Conservation (phyloP, 2,329 filamentous ascomycete species). For the Zymoseptoria crescenta region DNA sequence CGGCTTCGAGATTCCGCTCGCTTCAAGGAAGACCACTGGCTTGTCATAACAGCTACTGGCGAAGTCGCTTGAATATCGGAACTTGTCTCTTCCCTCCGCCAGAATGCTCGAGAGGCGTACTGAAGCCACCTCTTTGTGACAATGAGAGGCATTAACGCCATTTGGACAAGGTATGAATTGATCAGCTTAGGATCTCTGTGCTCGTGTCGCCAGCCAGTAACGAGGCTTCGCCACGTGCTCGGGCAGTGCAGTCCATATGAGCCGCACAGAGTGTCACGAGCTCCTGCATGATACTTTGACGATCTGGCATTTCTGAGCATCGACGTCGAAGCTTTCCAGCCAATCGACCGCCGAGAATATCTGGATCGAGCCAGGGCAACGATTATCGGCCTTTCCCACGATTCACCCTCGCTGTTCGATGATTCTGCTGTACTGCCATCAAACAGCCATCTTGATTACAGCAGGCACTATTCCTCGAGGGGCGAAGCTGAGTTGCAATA, state of each 20-base stretch:
- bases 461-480: background rate
- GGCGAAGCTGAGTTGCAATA: background rate
- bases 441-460: background rate
- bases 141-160: background rate
- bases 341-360: background rate
- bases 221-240: background rate
- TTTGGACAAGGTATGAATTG: background rate
- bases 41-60: background rate
- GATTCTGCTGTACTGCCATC: background rate
- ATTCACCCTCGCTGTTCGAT: background rate
- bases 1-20: background rate
- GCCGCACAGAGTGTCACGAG: background rate
- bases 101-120: background rate
- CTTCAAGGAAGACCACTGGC: background rate
- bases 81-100: background rate
- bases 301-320: background rate
- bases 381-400: background rate
- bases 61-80: background rate
- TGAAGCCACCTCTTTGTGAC: background rate
- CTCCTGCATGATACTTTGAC: background rate
- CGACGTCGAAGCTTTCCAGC: background rate
- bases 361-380: background rate
- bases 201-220: background rate
- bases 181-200: background rate
- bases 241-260: background rate